Percentiles rank a stretch among this genome's conserved stretches.
These are phyloP conservation scores for Candida smagusa DNA, from an alignment of 1,139 yeast genomes.

Conservation along the genomic window DNA sequence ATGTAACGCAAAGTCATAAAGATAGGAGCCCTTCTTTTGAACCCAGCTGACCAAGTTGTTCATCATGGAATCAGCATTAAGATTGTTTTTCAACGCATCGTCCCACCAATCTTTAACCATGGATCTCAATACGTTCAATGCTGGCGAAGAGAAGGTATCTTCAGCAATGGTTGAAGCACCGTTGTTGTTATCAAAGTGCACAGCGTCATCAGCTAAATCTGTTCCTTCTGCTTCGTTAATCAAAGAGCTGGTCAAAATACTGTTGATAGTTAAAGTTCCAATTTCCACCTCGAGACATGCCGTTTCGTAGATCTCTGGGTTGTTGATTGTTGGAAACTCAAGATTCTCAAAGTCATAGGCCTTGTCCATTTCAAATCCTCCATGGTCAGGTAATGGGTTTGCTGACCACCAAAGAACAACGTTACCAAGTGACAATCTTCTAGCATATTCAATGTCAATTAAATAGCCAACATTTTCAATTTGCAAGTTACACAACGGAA, in stretches of 20 bases:
- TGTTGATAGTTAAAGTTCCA: slow-evolving; percentile 77
- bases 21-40: slow-evolving; percentile 64
- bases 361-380: slow-evolving; percentile 73
- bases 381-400: slow-evolving; percentile 77
- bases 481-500: slow-evolving; percentile 84
- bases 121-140: slow-evolving; percentile 64
- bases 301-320: slow-evolving; percentile 75
- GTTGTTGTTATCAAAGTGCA: slow-evolving; percentile 38
- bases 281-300: slow-evolving; percentile 79
- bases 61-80: slow-evolving; percentile 81
- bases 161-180: slow-evolving; percentile 60
- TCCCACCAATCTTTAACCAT: slow-evolving; percentile 95
- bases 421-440: slow-evolving; percentile 62
- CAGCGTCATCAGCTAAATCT: slow-evolving; percentile 60
- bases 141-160: slow-evolving; percentile 77
- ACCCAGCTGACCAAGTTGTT: slow-evolving; percentile 88
- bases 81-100: slow-evolving; percentile 66
- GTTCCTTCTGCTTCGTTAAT: slow-evolving; percentile 91
- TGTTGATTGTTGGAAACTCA: slow-evolving; percentile 71
- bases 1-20: slow-evolving; percentile 77
- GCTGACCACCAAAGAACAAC: slow-evolving; percentile 94
- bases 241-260: slow-evolving; percentile 78
- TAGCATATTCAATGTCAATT: slow-evolving; percentile 84
- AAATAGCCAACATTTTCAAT: slow-evolving; percentile 73
- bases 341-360: slow-evolving; percentile 53